Conservation (phyloP, 495 filamentous ascomycete genomes). For the Sordaria brevicollis region DNA sequence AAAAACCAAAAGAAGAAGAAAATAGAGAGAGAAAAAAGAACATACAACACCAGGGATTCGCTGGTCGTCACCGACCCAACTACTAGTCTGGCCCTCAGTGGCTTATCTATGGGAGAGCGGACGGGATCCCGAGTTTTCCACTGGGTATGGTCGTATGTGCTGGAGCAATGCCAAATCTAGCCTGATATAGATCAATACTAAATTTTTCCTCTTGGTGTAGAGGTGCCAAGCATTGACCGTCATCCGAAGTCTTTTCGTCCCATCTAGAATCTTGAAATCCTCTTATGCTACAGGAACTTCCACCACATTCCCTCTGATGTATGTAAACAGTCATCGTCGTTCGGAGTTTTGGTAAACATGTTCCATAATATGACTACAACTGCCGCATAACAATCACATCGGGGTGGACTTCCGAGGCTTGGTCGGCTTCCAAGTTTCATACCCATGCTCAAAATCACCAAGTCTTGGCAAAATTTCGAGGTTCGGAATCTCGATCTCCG, state of each 20-base stretch:
- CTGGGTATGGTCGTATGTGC: not conserved
- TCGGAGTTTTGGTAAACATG: too few species aligned
- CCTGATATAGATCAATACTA: too few species aligned
- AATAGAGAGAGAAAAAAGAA: constrained; percentile 17
- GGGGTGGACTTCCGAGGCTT: not conserved
- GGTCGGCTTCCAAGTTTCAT: not conserved
- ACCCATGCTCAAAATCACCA: not conserved
- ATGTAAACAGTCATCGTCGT: too few species aligned
- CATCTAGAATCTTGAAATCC: too few species aligned
- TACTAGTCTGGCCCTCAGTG: constrained; percentile 25
- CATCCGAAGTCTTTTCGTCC: too few species aligned
- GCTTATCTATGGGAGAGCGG: constrained; percentile 41
- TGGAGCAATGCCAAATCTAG: too few species aligned
- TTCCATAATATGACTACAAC: too few species aligned
- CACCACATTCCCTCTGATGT: too few species aligned
- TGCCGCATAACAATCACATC: not conserved
- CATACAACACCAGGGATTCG: constrained; percentile 37
- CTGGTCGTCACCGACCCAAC: constrained; percentile 33
- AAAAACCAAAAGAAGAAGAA: too few species aligned
- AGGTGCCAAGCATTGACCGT: too few species aligned
- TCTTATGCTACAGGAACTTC: too few species aligned
- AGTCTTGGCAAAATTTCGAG: not conserved
- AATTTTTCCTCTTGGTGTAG: too few species aligned
- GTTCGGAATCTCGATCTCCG: not conserved
- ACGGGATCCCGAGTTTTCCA: constrained; percentile 33